These are phyloP conservation scores for Torrubiellomyces zombiae DNA, from an alignment of 2,329 filamentous ascomycete genomes.

Conservation along the genomic window DNA sequence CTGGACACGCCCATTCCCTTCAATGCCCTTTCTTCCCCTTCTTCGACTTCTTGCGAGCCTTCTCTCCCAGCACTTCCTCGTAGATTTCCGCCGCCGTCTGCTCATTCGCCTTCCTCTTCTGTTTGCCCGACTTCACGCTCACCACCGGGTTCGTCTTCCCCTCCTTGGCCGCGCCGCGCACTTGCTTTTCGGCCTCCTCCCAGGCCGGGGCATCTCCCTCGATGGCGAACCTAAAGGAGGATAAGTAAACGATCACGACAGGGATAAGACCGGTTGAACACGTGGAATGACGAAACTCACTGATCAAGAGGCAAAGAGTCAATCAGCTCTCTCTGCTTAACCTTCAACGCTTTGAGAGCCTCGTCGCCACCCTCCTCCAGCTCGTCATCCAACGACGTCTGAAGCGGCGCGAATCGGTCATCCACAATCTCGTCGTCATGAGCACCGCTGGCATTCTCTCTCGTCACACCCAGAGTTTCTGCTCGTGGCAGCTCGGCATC, in stretches of 20 bases:
- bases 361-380: slow-evolving; percentile 70
- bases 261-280: slow-evolving; percentile 1
- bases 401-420: slow-evolving; percentile 52
- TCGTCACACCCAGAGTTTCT: slow-evolving; percentile 39
- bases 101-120: slow-evolving; percentile 59
- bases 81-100: slow-evolving; percentile 44
- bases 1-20: slow-evolving; percentile 3
- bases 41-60: slow-evolving; percentile 40
- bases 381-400: slow-evolving; percentile 60
- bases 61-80: slow-evolving; percentile 39
- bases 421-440: slow-evolving; percentile 54
- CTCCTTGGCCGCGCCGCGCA: slow-evolving; percentile 37
- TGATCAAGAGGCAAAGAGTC: slow-evolving; percentile 79
- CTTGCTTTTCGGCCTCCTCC: slow-evolving; percentile 60
- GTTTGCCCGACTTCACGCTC: slow-evolving; percentile 63
- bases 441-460: slow-evolving; percentile 42
- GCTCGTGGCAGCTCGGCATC: slow-evolving; percentile 46
- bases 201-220: slow-evolving; percentile 44
- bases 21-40: slow-evolving; percentile 19
- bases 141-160: slow-evolving; percentile 48
- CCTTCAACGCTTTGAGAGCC: slow-evolving; percentile 50
- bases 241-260: not conserved
- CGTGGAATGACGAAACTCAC: slow-evolving; percentile 9
- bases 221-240: slow-evolving; percentile 47
- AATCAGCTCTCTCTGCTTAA: slow-evolving; percentile 76